Conservation (phyloP, 345 rosid genomes). For the Lumnitzera littorea region DNA sequence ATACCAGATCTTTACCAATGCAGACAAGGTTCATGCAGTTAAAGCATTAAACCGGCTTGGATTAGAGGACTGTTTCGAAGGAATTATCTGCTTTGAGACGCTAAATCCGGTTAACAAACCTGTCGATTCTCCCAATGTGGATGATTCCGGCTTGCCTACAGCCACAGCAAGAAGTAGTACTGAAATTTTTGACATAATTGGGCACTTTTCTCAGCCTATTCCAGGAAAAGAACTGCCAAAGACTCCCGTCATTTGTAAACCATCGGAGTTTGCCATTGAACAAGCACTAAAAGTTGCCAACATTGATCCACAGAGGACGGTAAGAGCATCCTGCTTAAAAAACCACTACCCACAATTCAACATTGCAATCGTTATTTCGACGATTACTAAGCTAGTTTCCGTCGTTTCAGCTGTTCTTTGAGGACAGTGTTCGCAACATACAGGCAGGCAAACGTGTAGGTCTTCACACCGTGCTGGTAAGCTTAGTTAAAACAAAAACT, state of each 20-base stretch:
- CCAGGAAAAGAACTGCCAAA: slow-evolving; percentile 38
- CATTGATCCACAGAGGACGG: slow-evolving; percentile 62
- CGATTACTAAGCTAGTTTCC: background rate
- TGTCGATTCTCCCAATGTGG: slow-evolving; percentile 36
- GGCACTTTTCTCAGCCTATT: slow-evolving; percentile 36
- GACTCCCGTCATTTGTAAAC: slow-evolving; percentile 74
- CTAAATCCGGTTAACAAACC: slow-evolving; percentile 51
- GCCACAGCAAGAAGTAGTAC: background rate
- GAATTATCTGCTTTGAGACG: slow-evolving; percentile 90
- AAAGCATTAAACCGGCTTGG: slow-evolving; percentile 69
- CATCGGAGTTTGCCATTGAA: slow-evolving; percentile 52
- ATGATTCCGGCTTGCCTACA: slow-evolving; percentile 31
- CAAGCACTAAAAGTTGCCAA: slow-evolving; percentile 57
- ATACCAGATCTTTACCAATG: slow-evolving; percentile 81
- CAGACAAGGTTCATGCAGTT: slow-evolving; percentile 66
- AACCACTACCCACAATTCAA: background rate
- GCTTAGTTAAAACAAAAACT: background rate
- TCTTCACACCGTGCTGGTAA: slow-evolving; percentile 62
- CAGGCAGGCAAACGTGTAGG: slow-evolving; percentile 75
- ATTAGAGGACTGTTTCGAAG: slow-evolving; percentile 86
- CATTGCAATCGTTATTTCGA: background rate
- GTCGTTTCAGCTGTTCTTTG: slow-evolving; percentile 60
- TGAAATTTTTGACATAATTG: slow-evolving; percentile 54
- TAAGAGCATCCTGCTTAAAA: slow-evolving; percentile 16
- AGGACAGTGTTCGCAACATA: slow-evolving; percentile 75